Percentiles rank a stretch among this genome's conserved stretches.
phyloP scores from a whole-genome alignment of 192 early-diverging fungal species.

The Coemansia aciculifera region DNA sequence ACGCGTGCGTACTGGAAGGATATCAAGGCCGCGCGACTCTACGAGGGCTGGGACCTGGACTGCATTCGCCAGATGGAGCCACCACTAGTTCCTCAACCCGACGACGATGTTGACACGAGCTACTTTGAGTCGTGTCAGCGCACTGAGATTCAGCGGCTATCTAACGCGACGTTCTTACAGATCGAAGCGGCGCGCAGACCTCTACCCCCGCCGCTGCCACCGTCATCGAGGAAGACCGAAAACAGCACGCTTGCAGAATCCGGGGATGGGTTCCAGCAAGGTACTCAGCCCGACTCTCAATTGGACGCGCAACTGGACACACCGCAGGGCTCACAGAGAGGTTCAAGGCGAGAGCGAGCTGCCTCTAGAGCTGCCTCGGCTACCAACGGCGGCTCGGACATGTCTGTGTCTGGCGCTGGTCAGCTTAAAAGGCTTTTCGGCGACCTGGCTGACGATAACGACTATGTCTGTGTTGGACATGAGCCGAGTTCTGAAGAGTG shows the following conservation, averaged over 20 bases:
- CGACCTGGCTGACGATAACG: slow-evolving; percentile 10
- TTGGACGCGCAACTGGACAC: slow-evolving; percentile 23
- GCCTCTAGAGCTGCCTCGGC: slow-evolving; percentile 14
- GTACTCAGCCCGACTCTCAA: slow-evolving; percentile 18
- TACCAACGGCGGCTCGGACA: not conserved
- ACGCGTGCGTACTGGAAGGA: slow-evolving; percentile 64
- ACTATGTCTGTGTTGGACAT: not conserved
- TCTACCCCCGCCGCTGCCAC: slow-evolving; percentile 7
- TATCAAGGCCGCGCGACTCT: slow-evolving; percentile 74
- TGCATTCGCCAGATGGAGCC: slow-evolving; percentile 73
- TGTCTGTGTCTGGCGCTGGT: slow-evolving; percentile 21
- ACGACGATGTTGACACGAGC: slow-evolving; percentile 82
- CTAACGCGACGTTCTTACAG: slow-evolving; percentile 59
- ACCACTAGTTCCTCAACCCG: slow-evolving; percentile 82
- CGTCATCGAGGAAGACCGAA: not conserved
- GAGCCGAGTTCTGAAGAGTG: not conserved
- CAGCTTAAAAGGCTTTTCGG: slow-evolving; percentile 52
- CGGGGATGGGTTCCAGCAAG: not conserved
- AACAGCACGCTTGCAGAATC: not conserved
- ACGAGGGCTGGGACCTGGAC: slow-evolving; percentile 73
- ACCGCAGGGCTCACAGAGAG: slow-evolving; percentile 27
- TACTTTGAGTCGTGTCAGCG: slow-evolving; percentile 88
- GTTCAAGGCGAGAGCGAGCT: slow-evolving; percentile 21
- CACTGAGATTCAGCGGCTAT: slow-evolving; percentile 77
- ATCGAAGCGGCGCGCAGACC: slow-evolving; percentile 16